phyloP scores from a whole-genome alignment of 1,139 yeast genomes.

The Hemisphaericaspora xylofermentans region DNA sequence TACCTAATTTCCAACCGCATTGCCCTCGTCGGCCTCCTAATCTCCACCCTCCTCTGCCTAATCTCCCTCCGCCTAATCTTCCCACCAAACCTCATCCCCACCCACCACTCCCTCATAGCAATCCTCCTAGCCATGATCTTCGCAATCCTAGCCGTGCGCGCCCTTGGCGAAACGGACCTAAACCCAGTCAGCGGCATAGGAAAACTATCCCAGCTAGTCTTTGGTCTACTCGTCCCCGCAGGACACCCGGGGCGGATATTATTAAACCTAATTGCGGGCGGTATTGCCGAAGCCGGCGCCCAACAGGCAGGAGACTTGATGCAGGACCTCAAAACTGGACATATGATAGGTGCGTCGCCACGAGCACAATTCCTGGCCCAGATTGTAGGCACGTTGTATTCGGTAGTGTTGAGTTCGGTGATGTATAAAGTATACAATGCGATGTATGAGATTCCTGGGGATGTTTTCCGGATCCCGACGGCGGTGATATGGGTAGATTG shows the following conservation, averaged over 20 bases:
- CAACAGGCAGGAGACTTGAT: slow-evolving; percentile 98
- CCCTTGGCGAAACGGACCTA: slow-evolving; percentile 93
- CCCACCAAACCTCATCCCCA: slow-evolving; percentile 63
- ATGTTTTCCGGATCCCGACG: slow-evolving; percentile 83
- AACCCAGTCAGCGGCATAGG: slow-evolving; percentile 98
- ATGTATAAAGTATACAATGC: slow-evolving; percentile 81
- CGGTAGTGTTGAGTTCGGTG: slow-evolving; percentile 72
- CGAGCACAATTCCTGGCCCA: slow-evolving; percentile 90
- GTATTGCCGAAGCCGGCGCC: slow-evolving; percentile 97
- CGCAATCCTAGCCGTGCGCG: slow-evolving; percentile 85
- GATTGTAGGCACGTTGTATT: slow-evolving; percentile 80
- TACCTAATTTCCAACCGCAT: slow-evolving; percentile 52
- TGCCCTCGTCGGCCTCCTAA: slow-evolving; percentile 59
- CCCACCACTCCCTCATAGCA: slow-evolving; percentile 67
- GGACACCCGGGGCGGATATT: slow-evolving; percentile 78
- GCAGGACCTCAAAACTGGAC: slow-evolving; percentile 97
- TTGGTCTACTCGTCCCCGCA: slow-evolving; percentile 79
- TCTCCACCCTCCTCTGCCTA: slow-evolving; percentile 68
- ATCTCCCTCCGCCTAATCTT: slow-evolving; percentile 64
- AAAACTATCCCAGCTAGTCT: slow-evolving; percentile 82
- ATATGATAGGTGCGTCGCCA: slow-evolving; percentile 87
- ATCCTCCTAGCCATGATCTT: slow-evolving; percentile 72
- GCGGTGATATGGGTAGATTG: slow-evolving; percentile 97
- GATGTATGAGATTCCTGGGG: slow-evolving; percentile 82
- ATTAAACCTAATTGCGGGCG: slow-evolving; percentile 90